Base-by-base conservation (phyloP, 306 rosid genomes). In the Citrullus mucosospermus region DNA sequence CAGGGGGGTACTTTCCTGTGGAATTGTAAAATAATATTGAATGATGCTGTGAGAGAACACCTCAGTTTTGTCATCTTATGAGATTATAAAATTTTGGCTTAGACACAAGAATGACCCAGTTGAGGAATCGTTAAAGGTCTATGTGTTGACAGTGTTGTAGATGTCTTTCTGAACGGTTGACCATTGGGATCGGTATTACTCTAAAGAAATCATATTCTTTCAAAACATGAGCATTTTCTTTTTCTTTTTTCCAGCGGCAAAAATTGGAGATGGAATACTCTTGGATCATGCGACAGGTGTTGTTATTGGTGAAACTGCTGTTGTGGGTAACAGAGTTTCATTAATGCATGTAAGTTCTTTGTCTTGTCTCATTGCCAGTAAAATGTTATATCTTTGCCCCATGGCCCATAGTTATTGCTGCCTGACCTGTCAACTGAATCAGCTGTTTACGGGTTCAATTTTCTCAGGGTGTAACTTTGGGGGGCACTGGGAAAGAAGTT, bases 241-340 rank as follows among this genome's bases (percentile, higher is more conserved):
- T 53, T 36, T n/a, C 17, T 55, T 60, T 59, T 79, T 61, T 86
- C 48, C 82, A 95, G 98, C 96, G 83, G 94, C 98, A 18, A 88
- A 82, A 86, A 89, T 92, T 85, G 98, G 98, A 78, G 98, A 95
- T 85, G 97, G 96, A 74, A 92, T 95, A 84, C 80, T 95, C 77
- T 89, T 95, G 88, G 98, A 95, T 86, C 98, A 95, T 78, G 97
- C 87, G 25, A 92, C 97, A 4, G 97, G 98, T 81, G 88, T 95
- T 83, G 98, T 95, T 84, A 92, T 95, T 84, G 98, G 98, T 66
- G 98, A 95, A 89, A 95, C 98, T 85, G 93, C 98, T 81, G 84
- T 87, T 73, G 82, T 92, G 79, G 96, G 98, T 78, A 91, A 92
- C 84, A 86, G 98, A 87, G 98, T 95, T 81, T 95, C 98, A 84